Base-by-base conservation (phyloP, 2,329 filamentous ascomycete species). In the Stachybotrys echinatus region DNA sequence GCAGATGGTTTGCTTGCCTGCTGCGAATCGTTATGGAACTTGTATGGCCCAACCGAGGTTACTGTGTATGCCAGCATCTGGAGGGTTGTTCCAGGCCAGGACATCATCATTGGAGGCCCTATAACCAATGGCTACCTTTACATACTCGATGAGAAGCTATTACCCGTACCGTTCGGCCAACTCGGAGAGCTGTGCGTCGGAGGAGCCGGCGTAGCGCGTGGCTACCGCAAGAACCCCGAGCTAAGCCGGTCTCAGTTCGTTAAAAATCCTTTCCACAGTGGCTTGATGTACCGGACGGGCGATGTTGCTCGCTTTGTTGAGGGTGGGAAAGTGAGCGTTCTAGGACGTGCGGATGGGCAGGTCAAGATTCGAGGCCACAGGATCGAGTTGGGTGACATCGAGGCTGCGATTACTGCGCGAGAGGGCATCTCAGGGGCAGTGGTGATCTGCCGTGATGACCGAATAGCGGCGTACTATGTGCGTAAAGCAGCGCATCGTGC, bases 81-180 rank as follows among this genome's bases (percentile, higher is more conserved):
- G 56, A 58, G 45, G 49, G 58, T 65, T 12, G 19, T 52, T 4
- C 22, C 47, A 21, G 61, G 52, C 20, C 62, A 47, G 5, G 23
- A 50, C 8, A 37, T 56, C 18, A 42, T 54, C 20, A 45, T 54
- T 6, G 58, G 58, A 1, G 39, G 19, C 12, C 23, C 55, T 1
- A 42, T 58, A n/a, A 50, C 51, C 5, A 67, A 67, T 51, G 55
- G 62, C 1, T 59, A 66, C 1, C 53, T 72, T 2, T 74, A 74
- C 50, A 63, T 78, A 2, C 60, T 76, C 3, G 68, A 74, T 49
- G 48, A 56, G 5, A 43, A 61, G 1, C 51, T 60, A 42, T 51
- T 65, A 18, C 62, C 67, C 1, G 61, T 73, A 5, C 70, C 74
- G 1, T 45, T 63, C 6, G 74, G 74, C 0, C 51, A 66, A 18